These are phyloP conservation scores for Esteya vermicola DNA, from an alignment of 2,329 filamentous ascomycete genomes.

Conservation along the genomic window DNA sequence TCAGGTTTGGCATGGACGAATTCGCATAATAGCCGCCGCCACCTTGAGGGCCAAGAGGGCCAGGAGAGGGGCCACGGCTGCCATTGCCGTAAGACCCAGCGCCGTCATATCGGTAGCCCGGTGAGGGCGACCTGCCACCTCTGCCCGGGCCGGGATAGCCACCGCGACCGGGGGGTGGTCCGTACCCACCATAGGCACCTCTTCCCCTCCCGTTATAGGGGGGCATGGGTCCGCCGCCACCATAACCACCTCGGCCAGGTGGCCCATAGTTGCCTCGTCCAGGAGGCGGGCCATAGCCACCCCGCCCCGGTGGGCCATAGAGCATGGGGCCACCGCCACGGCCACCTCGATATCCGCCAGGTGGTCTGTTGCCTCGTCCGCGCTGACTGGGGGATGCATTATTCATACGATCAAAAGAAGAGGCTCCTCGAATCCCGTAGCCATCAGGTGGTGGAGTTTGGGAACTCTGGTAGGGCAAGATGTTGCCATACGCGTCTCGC, in stretches of 20 bases:
- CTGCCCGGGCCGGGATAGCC: conserved; percentile 15
- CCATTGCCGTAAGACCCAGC: conserved; percentile 12
- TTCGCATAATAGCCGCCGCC: conserved; percentile 22
- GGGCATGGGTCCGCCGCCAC: conserved; percentile 20
- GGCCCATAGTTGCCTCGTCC: conserved; percentile 28
- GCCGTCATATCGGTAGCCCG: conserved; percentile 27
- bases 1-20: neutral
- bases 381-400: conserved; percentile 20
- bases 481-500: conserved; percentile 53
- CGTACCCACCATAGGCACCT: conserved; percentile 19
- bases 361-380: conserved; percentile 32
- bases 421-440: conserved; percentile 31
- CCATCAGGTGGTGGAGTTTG: conserved; percentile 26
- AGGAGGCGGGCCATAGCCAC: conserved; percentile 29
- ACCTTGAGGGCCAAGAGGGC: conserved; percentile 13
- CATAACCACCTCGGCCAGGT: conserved; percentile 20
- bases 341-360: conserved; percentile 27
- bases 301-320: conserved; percentile 27
- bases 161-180: conserved; percentile 17
- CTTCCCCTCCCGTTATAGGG: conserved; percentile 19
- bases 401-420: conserved; percentile 32
- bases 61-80: conserved; percentile 21
- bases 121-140: conserved; percentile 22
- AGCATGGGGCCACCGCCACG: conserved; percentile 32
- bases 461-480: conserved; percentile 36